Conservation (phyloP, 2,329 filamentous ascomycete species). For the Botrytis deweyae region DNA sequence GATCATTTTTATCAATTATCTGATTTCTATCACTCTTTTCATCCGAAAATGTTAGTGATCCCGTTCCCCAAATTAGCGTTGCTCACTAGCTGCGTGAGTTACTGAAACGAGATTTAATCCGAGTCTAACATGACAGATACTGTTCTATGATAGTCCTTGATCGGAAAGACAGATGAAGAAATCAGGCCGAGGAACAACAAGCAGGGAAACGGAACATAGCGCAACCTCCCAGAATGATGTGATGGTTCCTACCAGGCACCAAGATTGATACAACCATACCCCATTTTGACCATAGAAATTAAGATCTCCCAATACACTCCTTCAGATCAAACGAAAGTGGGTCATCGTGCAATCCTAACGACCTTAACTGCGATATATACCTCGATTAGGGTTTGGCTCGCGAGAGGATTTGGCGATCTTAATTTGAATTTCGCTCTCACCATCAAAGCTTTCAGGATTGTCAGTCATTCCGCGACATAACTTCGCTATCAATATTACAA, state of each 20-base stretch:
- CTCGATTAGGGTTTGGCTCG: not conserved
- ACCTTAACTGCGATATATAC: not conserved
- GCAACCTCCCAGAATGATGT: not conserved
- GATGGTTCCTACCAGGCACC: not conserved
- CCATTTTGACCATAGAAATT: not conserved
- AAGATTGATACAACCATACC: not conserved
- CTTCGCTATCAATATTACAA: not conserved
- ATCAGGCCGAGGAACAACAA: not conserved
- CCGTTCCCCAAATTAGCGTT: not conserved
- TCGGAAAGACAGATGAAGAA: not conserved
- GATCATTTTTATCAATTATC: not conserved
- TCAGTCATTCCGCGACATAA: fast-evolving
- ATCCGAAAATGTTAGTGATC: not conserved
- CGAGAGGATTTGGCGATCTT: not conserved
- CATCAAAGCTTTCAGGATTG: not conserved
- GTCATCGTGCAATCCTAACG: not conserved
- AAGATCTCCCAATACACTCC: not conserved
- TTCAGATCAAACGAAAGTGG: not conserved
- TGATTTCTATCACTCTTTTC: not conserved
- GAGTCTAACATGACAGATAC: not conserved
- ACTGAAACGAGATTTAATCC: not conserved
- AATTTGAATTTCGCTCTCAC: too few relatives aligned
- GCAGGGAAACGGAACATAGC: not conserved
- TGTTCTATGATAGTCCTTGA: not conserved
- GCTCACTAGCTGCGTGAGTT: not conserved